Base-by-base conservation (phyloP, 768 basidiomycete species). In the Cyclocybe aegerita region DNA sequence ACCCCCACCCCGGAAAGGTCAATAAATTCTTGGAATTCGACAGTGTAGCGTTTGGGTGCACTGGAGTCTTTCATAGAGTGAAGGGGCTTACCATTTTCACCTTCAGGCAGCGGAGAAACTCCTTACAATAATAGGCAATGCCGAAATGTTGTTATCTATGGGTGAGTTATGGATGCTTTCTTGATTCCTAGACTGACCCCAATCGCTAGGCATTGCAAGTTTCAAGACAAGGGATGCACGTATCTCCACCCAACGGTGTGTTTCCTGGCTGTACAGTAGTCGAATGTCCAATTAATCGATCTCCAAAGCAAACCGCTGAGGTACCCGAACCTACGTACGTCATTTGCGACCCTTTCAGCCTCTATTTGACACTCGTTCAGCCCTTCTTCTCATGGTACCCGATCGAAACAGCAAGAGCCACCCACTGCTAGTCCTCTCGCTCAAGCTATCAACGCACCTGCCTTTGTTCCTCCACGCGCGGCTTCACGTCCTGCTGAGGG, bases 91-190 rank as follows among this genome's bases (percentile, higher is more conserved):
- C 42, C 15, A 8, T 39, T 30, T 40, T n/a, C 23, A 6, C 2
- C 6, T 43, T n/a, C 17, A 45, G 15, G 17, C n/a, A 12, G 35
- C 7, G 5, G 31, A 4, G 46, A 89, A 87, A 90, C 70, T 75
- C 81, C 40, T 76, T 80, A 10, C 84, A 86, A 65, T 23, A 23
- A 23, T 5, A 81, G 87, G 46, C 88, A 93, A 61, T 97, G 93
- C 70, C 84, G 90, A 63, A 96, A 97, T 74, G 83, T 94, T 45
- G 73, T 89, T 66, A 94, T 96, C 55, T 89, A 94, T 64, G 93
- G 94, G 93, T 94, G 70, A 56, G 67, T 56, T 34, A 4, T 8
- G 32, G 53, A 43, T 14, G 14, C 10, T 16, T 15, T 46, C 15
- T 33, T 23, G n/a, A 23, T 14, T 48, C 11, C 14, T 9, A 38